These are phyloP conservation scores for Pyrus pyrifolia DNA, from an alignment of 306 rosid genomes.

Conservation along the genomic window DNA sequence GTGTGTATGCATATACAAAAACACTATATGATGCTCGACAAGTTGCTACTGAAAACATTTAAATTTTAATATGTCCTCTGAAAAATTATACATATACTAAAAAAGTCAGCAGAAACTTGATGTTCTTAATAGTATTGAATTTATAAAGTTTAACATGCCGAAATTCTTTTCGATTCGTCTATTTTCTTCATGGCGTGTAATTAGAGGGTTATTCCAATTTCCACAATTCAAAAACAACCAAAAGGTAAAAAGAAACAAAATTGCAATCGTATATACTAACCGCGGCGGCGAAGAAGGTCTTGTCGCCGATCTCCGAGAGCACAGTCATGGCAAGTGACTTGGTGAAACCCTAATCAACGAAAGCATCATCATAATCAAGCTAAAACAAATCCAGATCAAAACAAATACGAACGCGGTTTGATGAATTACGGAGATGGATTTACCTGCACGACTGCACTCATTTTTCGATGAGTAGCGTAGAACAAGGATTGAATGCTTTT, in stretches of 20 bases:
- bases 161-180: neutral
- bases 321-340: slow-evolving; percentile 94
- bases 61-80: neutral
- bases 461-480: neutral
- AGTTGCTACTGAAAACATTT: neutral
- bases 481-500: neutral
- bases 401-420: neutral
- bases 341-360: slow-evolving; percentile 58
- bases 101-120: neutral
- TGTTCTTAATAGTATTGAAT: neutral
- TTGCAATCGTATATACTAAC: slow-evolving; percentile 27
- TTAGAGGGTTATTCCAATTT: neutral
- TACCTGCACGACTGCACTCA: slow-evolving; percentile 82
- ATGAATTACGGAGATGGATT: neutral
- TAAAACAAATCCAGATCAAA: neutral
- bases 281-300: slow-evolving; percentile 98
- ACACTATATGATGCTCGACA: neutral
- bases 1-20: neutral
- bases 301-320: slow-evolving; percentile 97
- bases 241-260: neutral
- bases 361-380: neutral
- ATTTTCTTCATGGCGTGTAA: neutral
- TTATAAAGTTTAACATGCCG: neutral
- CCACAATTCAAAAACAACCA: neutral
- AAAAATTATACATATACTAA: neutral